These are phyloP conservation scores for Erysimum cheiranthoides DNA, from an alignment of 345 rosid genomes.

Conservation along the genomic window DNA sequence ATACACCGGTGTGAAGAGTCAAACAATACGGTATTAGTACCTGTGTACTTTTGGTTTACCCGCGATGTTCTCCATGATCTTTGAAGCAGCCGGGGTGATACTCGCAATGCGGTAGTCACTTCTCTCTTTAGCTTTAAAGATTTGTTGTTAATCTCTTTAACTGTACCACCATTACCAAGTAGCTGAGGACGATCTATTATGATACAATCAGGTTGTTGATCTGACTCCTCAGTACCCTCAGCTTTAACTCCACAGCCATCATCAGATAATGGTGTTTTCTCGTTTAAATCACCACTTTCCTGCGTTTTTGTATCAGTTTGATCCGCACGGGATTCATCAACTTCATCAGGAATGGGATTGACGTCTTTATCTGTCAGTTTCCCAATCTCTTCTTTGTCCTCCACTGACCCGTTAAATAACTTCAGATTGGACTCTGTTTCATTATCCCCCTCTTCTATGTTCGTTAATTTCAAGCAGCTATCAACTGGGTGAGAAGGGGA, in stretches of 20 bases:
- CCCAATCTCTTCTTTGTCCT: constrained; percentile 21
- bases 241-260: neutral
- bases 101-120: constrained; percentile 28
- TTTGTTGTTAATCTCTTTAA: constrained; percentile 22
- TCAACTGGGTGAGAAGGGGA: constrained; percentile 38
- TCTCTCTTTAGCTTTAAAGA: constrained; percentile 12
- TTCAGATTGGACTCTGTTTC: constrained; percentile 19
- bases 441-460: constrained; percentile 1
- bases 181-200: constrained; percentile 1
- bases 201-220: constrained; percentile 11
- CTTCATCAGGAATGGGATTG: constrained; percentile 6
- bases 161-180: constrained; percentile 19
- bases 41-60: constrained; percentile 23
- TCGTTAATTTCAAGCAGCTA: constrained; percentile 33
- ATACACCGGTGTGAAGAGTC: constrained; percentile 15
- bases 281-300: constrained; percentile 24
- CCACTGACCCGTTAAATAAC: neutral
- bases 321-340: constrained; percentile 23
- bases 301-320: constrained; percentile 20
- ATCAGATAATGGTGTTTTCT: neutral
- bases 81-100: constrained; percentile 35
- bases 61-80: constrained; percentile 30
- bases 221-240: constrained; percentile 9
- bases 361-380: constrained; percentile 17
- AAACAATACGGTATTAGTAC: constrained; percentile 25